These are phyloP conservation scores for Phoma herbarum DNA, from an alignment of 2,329 filamentous ascomycete genomes.

Conservation along the genomic window DNA sequence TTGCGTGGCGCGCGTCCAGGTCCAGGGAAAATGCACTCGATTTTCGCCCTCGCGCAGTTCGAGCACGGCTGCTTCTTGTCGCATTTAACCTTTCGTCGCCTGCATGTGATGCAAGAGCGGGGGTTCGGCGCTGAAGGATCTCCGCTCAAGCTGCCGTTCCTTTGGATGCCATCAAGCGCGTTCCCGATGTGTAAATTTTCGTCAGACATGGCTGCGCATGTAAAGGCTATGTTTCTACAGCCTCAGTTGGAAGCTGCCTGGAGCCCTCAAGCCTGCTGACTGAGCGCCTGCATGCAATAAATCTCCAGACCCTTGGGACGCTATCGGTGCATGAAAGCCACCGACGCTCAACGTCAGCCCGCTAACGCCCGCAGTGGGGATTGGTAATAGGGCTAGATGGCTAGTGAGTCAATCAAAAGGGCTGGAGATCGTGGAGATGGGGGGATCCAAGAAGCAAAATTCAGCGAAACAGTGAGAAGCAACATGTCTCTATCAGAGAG, in stretches of 20 bases:
- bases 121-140: conserved; percentile 32
- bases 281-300: conserved; percentile 5
- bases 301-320: conserved; percentile 11
- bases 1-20: conserved; percentile 77
- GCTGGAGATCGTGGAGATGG: not conserved
- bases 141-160: conserved; percentile 31
- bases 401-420: conserved; percentile 11
- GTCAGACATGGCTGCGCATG: conserved; percentile 35
- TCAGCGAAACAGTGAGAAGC: not conserved
- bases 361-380: conserved; percentile 18
- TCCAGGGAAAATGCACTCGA: conserved; percentile 77
- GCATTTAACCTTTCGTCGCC: conserved; percentile 73
- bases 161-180: conserved; percentile 33
- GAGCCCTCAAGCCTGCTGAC: conserved; percentile 1
- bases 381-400: conserved; percentile 10
- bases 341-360: conserved; percentile 16
- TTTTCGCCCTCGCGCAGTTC: conserved; percentile 75
- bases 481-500: not conserved
- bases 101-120: conserved; percentile 50
- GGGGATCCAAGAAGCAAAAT: not conserved
- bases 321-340: conserved; percentile 16
- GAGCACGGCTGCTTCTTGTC: conserved; percentile 80
- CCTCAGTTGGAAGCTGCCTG: conserved; percentile 1
- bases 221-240: not conserved
- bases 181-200: conserved; percentile 29